Conservation (phyloP, 192 early-diverging fungal genomes). For the Thamnidium elegans region DNA sequence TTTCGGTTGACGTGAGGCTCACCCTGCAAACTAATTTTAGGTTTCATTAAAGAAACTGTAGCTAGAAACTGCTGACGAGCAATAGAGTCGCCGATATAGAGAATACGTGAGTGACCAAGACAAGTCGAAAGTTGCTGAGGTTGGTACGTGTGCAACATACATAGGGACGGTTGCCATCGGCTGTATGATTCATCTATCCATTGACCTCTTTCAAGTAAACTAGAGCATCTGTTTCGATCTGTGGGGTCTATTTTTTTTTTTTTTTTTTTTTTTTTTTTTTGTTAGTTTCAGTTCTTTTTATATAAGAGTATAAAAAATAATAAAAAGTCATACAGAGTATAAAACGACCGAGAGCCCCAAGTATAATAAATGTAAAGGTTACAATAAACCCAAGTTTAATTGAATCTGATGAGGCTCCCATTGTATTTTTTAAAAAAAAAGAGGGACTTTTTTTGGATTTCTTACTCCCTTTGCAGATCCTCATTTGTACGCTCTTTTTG, state of each 20-base stretch:
- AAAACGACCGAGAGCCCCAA: slow-evolving; percentile 10
- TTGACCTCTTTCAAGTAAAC: slow-evolving; percentile 50
- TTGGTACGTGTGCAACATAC: slow-evolving; percentile 58
- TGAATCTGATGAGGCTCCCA: slow-evolving; percentile 3
- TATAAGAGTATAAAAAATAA: too few relatives aligned
- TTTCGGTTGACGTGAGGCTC: slow-evolving; percentile 45
- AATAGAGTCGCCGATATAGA: slow-evolving; percentile 71
- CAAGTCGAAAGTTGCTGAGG: slow-evolving; percentile 42
- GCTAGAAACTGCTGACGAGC: slow-evolving; percentile 60
- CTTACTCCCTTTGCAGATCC: too few relatives aligned
- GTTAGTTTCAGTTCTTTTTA: not conserved
- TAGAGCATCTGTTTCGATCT: slow-evolving; percentile 39
- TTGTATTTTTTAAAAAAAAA: not conserved
- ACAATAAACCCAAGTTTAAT: not conserved
- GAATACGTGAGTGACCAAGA: slow-evolving; percentile 40
- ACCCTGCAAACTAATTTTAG: slow-evolving; percentile 26
- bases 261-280: not conserved
- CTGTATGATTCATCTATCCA: slow-evolving; percentile 44
- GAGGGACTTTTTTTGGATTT: too few relatives aligned
- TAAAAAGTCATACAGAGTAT: not conserved
- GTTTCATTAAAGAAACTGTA: slow-evolving; percentile 44
- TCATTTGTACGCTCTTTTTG: too few relatives aligned
- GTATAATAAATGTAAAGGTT: not conserved
- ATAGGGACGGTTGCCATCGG: slow-evolving; percentile 59
- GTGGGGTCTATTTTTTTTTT: slow-evolving; percentile 31